Evolutionary conservation across 2,329 filamentous ascomycete species (phyloP).

Genomic region (Fusarium xylarioides): DNA sequence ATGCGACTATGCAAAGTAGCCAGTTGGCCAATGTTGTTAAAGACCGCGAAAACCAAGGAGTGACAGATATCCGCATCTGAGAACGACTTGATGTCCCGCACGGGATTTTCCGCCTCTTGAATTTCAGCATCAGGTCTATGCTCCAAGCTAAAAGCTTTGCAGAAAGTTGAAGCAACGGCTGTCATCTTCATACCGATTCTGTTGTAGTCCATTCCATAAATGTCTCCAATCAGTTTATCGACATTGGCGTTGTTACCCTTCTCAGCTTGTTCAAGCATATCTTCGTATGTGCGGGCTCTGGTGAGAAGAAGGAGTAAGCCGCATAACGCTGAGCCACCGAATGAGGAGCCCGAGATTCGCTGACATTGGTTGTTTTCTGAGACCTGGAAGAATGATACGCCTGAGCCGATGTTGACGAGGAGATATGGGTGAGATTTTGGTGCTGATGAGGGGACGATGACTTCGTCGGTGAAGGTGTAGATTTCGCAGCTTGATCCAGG

Average conservation of each 20-base stretch:
- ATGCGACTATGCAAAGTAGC: constrained; percentile 95
- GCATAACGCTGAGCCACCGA: constrained; percentile 96
- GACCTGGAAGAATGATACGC: constrained; percentile 97
- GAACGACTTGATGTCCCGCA: constrained; percentile 64
- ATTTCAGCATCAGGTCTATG: constrained; percentile 78
- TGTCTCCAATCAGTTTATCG: constrained; percentile 96
- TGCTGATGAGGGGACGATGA: constrained; percentile 87
- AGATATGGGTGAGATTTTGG: constrained; percentile 92
- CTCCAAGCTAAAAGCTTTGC: constrained; percentile 95
- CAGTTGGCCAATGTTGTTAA: constrained; percentile 98
- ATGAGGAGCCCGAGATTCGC: constrained; percentile 91
- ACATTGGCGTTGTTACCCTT: constrained; percentile 91
- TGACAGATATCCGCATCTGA: constrained; percentile 85
- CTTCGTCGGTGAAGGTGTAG: constrained; percentile 90
- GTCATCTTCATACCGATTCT: constrained; percentile 97
- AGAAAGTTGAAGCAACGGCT: constrained; percentile 94
- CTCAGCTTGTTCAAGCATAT: constrained; percentile 93
- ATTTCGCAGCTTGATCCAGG: constrained; percentile 70
- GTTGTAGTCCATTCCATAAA: constrained; percentile 94
- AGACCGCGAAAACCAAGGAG: constrained; percentile 92
- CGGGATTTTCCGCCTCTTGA: constrained; percentile 69
- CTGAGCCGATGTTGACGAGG: constrained; percentile 96
- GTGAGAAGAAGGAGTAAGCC: constrained; percentile 92
- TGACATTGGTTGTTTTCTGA: constrained; percentile 85
- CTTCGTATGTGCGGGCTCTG: constrained; percentile 90